These are phyloP conservation scores for Ustilago shanxiensis DNA, from an alignment of 1,284 basidiomycete species.

Conservation along the genomic window DNA sequence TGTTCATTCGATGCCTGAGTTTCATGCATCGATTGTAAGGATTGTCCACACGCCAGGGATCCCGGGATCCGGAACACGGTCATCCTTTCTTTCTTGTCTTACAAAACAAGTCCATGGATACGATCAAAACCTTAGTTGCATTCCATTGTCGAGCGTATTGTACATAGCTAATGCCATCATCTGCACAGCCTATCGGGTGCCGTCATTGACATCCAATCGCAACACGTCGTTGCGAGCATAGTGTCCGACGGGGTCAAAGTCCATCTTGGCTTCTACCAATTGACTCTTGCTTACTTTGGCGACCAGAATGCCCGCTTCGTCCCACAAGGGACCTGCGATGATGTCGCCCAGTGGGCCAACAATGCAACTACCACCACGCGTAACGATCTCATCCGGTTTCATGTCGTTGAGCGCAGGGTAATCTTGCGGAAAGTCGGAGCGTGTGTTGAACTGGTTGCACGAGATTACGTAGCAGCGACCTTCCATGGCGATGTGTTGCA, in stretches of 20 bases:
- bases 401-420: conserved; percentile 71
- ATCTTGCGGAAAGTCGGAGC: conserved; percentile 74
- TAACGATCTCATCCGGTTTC: conserved; percentile 74
- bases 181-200: conserved; percentile 65
- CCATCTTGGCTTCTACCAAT: conserved; percentile 78
- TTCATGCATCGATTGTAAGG: too few relatives aligned
- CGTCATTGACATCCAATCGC: conserved; percentile 37
- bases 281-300: conserved; percentile 78
- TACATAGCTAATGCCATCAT: too few relatives aligned
- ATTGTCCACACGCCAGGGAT: too few relatives aligned
- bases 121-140: too few relatives aligned
- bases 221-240: conserved; percentile 76
- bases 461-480: conserved; percentile 81
- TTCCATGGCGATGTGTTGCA: conserved; percentile 81
- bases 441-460: conserved; percentile 74
- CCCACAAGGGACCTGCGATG: conserved; percentile 78
- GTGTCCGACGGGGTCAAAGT: conserved; percentile 79
- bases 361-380: conserved; percentile 79
- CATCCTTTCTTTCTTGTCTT: too few relatives aligned
- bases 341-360: conserved; percentile 78
- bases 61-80: too few relatives aligned
- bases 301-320: conserved; percentile 75
- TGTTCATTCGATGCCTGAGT: too few relatives aligned
- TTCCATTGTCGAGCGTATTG: too few relatives aligned
- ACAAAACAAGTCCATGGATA: too few relatives aligned